Base-by-base conservation (phyloP, 768 basidiomycete genomes). In the Candolleomyces eurysporus region DNA sequence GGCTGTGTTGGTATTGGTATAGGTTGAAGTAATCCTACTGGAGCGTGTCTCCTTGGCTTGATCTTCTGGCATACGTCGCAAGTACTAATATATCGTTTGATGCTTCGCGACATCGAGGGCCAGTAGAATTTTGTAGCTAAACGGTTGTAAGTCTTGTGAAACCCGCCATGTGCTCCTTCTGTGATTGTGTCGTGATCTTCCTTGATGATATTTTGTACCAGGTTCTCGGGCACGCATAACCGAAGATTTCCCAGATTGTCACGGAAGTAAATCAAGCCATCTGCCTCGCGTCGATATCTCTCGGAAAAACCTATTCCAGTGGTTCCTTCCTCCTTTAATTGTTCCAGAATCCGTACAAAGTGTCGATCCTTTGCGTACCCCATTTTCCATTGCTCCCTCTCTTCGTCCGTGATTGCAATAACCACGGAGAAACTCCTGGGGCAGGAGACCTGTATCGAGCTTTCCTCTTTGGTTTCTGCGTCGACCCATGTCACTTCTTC, bases 1-100 rank as follows among this genome's bases (percentile, higher is more conserved):
- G 75, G 77, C 48, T 61, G 63, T 2, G 56, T 10, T 1, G 76
- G 76, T 21, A 76, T 70, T n/a, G 68, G 68, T 59, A 78, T 66
- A n/a, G 74, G 70, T 45, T 72, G 65, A 21, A 80, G 59, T 8
- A 69, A 21, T 0, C 79, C 79, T n/a, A 68, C 63, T 2, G 72
- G 73, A 14, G 65, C 62, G 56, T 74, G 71, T 73, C 36, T 7
- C 8, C 36, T 7, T 1, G 36, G 36, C 6, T 36, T 36, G 3
- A 36, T 5, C 36, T 36, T 73, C 48, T 73, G 70, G 51, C 70
- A 72, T 3, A 72, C 64, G 46, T 72, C 70, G 43, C 72, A 73
- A 9, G 61, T 68, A 19, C 46, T 58, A 0, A 65, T 59, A 48
- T 65, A 74, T 11, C n/a, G 0, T 19, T 72, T 68, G 7, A 71